phyloP scores from a whole-genome alignment of 371 early-diverging fungal species.

The Actinomucor elegans region DNA sequence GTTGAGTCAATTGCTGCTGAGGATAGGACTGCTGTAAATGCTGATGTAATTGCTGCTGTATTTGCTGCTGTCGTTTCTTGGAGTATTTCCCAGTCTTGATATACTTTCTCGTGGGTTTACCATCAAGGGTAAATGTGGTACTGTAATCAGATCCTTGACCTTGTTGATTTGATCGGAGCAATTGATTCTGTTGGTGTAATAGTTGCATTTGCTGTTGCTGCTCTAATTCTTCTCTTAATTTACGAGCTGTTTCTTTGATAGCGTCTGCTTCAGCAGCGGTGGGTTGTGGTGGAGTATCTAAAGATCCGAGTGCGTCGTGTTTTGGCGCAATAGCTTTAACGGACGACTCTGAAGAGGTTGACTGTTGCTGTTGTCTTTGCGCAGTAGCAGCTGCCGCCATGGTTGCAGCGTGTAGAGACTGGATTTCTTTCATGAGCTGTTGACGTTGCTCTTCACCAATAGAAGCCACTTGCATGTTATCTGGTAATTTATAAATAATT shows the following conservation, averaged over 20 bases:
- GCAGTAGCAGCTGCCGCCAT: slow-evolving; percentile 46
- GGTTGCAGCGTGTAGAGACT: slow-evolving; percentile 52
- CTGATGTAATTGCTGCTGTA: slow-evolving; percentile 22
- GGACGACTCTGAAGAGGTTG: slow-evolving; percentile 7
- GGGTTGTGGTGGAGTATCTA: slow-evolving; percentile 28
- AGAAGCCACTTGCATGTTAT: slow-evolving; percentile 57
- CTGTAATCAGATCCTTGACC: not conserved
- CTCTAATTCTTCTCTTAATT: slow-evolving; percentile 40
- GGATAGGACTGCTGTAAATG: slow-evolving; percentile 26
- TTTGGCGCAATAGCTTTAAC: slow-evolving; percentile 36
- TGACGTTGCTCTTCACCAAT: slow-evolving; percentile 52
- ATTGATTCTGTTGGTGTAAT: slow-evolving; percentile 18
- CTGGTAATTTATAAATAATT: slow-evolving; percentile 63
- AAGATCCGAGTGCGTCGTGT: slow-evolving; percentile 23
- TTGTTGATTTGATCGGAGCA: not conserved
- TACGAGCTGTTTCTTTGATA: slow-evolving; percentile 37
- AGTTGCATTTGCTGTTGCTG: slow-evolving; percentile 22
- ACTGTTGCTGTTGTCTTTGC: slow-evolving; percentile 17
- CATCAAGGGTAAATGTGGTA: slow-evolving; percentile 11
- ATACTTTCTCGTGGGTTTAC: slow-evolving; percentile 60
- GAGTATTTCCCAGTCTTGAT: slow-evolving; percentile 68
- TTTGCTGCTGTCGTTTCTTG: slow-evolving; percentile 48
- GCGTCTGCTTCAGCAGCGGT: slow-evolving; percentile 41
- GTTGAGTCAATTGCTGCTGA: slow-evolving; percentile 30
- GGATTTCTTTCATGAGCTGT: slow-evolving; percentile 51